Conservation (phyloP, 495 filamentous ascomycete genomes). For the Staphylotrichum longicolle region DNA sequence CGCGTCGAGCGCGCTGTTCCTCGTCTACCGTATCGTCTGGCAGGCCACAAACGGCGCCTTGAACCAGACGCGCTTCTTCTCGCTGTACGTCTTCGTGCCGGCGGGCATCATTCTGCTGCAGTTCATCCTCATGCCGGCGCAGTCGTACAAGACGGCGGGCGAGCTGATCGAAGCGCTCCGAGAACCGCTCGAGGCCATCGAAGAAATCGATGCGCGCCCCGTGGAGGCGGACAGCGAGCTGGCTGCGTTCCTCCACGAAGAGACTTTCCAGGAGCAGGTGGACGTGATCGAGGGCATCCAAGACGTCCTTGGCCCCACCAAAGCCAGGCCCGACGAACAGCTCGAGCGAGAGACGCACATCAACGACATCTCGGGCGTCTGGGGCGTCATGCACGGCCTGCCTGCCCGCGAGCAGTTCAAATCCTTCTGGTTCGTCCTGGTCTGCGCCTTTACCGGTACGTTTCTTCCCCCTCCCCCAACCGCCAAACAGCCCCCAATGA, state of each 20-base stretch:
- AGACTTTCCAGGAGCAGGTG: constrained; percentile 63
- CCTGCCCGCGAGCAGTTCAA: constrained; percentile 71
- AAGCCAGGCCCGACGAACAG: constrained; percentile 49
- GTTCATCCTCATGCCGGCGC: constrained; percentile 69
- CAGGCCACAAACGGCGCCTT: constrained; percentile 59
- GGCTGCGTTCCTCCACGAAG: constrained; percentile 54
- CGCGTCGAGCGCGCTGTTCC: constrained; percentile 81
- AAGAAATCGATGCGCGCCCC: no score
- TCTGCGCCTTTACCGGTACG: constrained; percentile 71
- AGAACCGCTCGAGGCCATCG: constrained; percentile 28
- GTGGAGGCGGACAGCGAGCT: no score
- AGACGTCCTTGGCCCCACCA: constrained; percentile 63
- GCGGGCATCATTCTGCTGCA: constrained; percentile 66
- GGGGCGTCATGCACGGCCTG: constrained; percentile 81
- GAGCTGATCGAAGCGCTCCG: constrained; percentile 76
- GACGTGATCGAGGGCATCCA: constrained; percentile 71
- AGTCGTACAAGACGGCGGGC: constrained; percentile 85
- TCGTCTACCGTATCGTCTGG: constrained; percentile 78
- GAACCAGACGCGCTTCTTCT: constrained; percentile 69
- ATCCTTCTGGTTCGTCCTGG: constrained; percentile 83
- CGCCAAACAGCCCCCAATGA: no score
- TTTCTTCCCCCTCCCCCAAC: neutral
- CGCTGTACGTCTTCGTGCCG: constrained; percentile 73
- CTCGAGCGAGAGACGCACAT: constrained; percentile 54
- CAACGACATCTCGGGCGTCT: constrained; percentile 69